These are phyloP conservation scores for Binderoboletus segoi DNA, from an alignment of 1,284 basidiomycete species.

Conservation along the genomic window DNA sequence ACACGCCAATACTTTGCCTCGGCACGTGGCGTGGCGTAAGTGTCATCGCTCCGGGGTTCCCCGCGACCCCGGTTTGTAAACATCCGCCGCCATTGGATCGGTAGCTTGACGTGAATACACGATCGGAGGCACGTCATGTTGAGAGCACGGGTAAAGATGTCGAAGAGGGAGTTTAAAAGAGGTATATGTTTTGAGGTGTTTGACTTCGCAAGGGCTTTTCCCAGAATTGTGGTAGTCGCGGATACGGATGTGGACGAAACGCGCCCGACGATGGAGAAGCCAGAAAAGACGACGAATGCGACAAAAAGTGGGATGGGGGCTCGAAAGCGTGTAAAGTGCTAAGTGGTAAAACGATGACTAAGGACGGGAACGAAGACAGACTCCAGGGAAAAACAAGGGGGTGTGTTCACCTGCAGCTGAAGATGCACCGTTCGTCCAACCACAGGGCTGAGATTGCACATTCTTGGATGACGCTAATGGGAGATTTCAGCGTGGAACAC, in stretches of 20 bases:
- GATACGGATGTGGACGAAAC: constrained; percentile 1
- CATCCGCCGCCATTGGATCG: constrained; percentile 11
- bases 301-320: constrained; percentile 5
- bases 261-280: constrained; percentile 6
- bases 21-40: constrained; percentile 25
- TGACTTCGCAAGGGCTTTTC: constrained; percentile 11
- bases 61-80: background rate
- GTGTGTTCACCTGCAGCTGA: constrained; percentile 14
- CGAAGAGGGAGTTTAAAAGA: constrained; percentile 12
- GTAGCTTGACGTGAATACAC: constrained; percentile 14
- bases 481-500: background rate
- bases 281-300: constrained; percentile 14
- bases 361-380: background rate
- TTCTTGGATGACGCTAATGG: background rate
- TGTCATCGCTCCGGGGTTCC: constrained; percentile 1
- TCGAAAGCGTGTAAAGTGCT: constrained; percentile 12
- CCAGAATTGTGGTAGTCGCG: constrained; percentile 6
- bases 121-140: constrained; percentile 17
- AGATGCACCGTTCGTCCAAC: constrained; percentile 11
- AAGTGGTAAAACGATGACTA: background rate
- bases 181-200: background rate
- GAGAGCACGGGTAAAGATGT: constrained; percentile 15
- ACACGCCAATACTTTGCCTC: constrained; percentile 37
- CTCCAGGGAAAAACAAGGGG: background rate
- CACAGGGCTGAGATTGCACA: constrained; percentile 14